Evolutionary conservation across 1,284 basidiomycete genomes (phyloP), one percentile per base, ranked within the genome.

Genomic region (Grifola frondosa): DNA sequence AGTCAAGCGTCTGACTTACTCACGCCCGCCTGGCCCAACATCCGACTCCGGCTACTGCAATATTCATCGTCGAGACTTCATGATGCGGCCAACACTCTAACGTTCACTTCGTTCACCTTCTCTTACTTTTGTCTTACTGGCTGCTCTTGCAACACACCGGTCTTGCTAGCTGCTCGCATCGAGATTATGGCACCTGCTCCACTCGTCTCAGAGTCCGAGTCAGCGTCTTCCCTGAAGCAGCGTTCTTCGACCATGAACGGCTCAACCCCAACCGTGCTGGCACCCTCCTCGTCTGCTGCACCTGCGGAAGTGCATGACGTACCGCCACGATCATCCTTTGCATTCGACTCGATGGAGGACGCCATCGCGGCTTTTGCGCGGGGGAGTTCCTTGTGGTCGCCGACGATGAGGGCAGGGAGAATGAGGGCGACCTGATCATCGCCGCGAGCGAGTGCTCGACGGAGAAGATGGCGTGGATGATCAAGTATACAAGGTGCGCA

Each of bases 391-490:
- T 98, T 37, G 86, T 97, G 3, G 94, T 97, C 13, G 93, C 97
- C 85, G 94, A 97, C 64, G 94, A 97, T 66, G 89, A 96, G 67
- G 75, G 77, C 52, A 74, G 95, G 50, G 94, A 97, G 71, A 97
- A 97, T 62, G 94, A 97, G 64, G 94, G 94, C 3, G 94, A 97
- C 66, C 69, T 97, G 48, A 91, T 97, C 61, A 85, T 92, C 58
- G 81, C 94, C 12, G 94, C 81, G 1, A 74, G 74, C 30, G 79
- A 83, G 46, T 82, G 90, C 53, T 93, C 93, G 16, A 91, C 91
- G 0, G 89, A 97, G 67, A 91, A 96, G 59, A 97, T 99, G 96
- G 97, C 97, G 1, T 99, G 93, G 92, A 91, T 99, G 78, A 94
- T 99, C 65, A 86, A 88, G 63, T 87, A 96, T 69, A 92, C 91